Evolutionary conservation across 176 grass and related monocot genomes (phyloP), one percentile per base, ranked within the genome.

Genomic region (Miscanthus lutarioriparius): DNA sequence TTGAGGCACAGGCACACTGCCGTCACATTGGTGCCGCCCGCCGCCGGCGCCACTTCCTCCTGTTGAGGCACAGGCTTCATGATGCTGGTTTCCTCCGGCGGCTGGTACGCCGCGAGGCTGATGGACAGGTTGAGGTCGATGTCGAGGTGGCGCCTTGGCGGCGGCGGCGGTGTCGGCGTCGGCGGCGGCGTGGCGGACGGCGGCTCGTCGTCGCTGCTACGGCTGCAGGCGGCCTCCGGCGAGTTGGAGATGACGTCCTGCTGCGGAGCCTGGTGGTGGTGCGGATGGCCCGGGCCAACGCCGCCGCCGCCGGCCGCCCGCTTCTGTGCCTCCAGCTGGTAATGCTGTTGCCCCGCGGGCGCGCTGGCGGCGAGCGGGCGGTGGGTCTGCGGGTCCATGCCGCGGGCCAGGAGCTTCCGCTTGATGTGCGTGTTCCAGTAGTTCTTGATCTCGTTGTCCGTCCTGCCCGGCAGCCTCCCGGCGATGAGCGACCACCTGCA

Each of bases 351-450:
- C 22, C 33, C 59, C 5, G 23, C 27, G 10, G 65, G 36, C 4
- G 67, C 15, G 75, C 10, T 26, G 27, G 82, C 23, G 61, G 68
- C 68, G 82, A 97, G 72, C 6, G 85, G 82, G 25, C 82, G 91
- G 82, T 97, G 94, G 2, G 91, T 92, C 44, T 90, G 90, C 9
- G 94, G 92, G 80, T 97, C 94, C 63, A 94, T 79, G 48, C 92
- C 90, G 3, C 92, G 94, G 26, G 85, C 76, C 13, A 94, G 41
- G 67, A 97, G 92, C 83, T 97, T 97, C 2, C 94, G 86, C 84
- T 89, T 97, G 82, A 97, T 97, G 83, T 97, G 92, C 20, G 94
- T 97, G 76, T 97, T 97, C 94, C 94, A 97, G 72, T 97, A 94
- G 82, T 97, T 97, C 79, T 97, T 97, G 87, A 97, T 97, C 82